Evolutionary conservation across 1,284 basidiomycete species (phyloP).

Genomic region (Prillingera fragicola): DNA sequence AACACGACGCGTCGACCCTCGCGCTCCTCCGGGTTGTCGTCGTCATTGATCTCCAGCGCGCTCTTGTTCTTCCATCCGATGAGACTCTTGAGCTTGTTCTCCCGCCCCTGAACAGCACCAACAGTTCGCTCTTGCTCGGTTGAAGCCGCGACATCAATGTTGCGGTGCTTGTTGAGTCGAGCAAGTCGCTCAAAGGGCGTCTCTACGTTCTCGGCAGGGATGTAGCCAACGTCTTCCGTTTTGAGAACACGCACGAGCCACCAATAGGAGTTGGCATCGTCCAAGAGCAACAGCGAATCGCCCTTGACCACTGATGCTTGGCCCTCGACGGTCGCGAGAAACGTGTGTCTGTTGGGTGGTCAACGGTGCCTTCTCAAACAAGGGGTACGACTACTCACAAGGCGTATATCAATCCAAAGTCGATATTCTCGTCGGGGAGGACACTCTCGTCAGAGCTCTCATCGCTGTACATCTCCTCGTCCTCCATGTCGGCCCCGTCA

Average conservation of each 20-base stretch:
- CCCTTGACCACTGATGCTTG: conserved; percentile 96
- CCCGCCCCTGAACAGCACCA: conserved; percentile 7
- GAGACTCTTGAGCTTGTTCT: conserved; percentile 27
- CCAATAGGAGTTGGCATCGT: conserved; percentile 97
- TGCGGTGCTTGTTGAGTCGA: conserved; percentile 92
- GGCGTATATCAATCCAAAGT: conserved; percentile 52
- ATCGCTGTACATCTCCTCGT: conserved; percentile 33
- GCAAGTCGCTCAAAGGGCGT: conserved; percentile 95
- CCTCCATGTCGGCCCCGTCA: conserved; percentile 35
- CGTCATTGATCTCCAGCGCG: conserved; percentile 8
- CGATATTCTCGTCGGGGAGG: conserved; percentile 51
- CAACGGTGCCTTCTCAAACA: not conserved
- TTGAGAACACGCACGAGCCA: conserved; percentile 95
- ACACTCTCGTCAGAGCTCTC: conserved; percentile 48
- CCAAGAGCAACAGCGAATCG: conserved; percentile 85
- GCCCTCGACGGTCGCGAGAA: conserved; percentile 90
- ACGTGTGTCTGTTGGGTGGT: conserved; percentile 59
- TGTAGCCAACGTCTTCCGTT: conserved; percentile 98
- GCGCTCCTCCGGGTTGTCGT: conserved; percentile 18
- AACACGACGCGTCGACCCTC: conserved; percentile 47
- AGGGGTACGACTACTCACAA: conserved; percentile 35
- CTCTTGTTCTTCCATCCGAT: conserved; percentile 30
- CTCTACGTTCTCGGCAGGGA: conserved; percentile 98
- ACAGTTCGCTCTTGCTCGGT: conserved; percentile 31
- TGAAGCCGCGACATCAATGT: conserved; percentile 70